phyloP scores from a whole-genome alignment of 345 rosid genomes.

The Salix purpurea region DNA sequence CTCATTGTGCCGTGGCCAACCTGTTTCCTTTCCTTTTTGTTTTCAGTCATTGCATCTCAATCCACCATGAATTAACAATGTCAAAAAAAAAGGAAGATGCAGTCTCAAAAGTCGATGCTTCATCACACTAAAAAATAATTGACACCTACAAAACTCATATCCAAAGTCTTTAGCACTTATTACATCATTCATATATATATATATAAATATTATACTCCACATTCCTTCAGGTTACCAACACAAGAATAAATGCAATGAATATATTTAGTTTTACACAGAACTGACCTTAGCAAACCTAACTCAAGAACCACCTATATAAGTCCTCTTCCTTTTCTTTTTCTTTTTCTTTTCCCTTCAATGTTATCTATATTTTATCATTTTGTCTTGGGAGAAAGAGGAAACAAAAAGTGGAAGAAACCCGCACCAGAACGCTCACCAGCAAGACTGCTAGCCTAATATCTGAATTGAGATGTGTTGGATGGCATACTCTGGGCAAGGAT shows the following conservation, averaged over 20 bases:
- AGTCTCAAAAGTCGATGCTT: background rate
- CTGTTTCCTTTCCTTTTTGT: no score
- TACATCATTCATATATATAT: background rate
- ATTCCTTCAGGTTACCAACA: conserved; percentile 36
- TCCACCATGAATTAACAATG: no score
- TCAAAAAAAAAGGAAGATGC: background rate
- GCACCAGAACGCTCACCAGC: conserved; percentile 44
- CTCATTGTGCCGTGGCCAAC: no score
- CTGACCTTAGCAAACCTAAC: conserved; percentile 45
- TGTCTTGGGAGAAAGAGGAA: conserved; percentile 15
- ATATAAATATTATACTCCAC: conserved; percentile 20
- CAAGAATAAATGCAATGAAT: conserved; percentile 67
- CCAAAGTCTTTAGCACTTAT: conserved; percentile 13
- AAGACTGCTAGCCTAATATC: conserved; percentile 48
- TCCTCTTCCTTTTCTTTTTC: conserved; percentile 14
- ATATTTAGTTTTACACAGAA: conserved; percentile 30
- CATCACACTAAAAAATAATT: background rate
- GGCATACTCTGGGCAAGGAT: conserved; percentile 26
- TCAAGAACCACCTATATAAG: conserved; percentile 33
- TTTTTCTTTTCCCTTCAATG: conserved; percentile 3
- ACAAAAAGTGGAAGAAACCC: conserved; percentile 23
- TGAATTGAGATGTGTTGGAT: conserved; percentile 32
- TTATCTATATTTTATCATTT: conserved; percentile 17
- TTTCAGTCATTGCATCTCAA: no score
- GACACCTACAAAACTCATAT: conserved; percentile 34